phyloP scores from a whole-genome alignment of 1,139 yeast genomes.

The Saccharomyces hybrid region DNA sequence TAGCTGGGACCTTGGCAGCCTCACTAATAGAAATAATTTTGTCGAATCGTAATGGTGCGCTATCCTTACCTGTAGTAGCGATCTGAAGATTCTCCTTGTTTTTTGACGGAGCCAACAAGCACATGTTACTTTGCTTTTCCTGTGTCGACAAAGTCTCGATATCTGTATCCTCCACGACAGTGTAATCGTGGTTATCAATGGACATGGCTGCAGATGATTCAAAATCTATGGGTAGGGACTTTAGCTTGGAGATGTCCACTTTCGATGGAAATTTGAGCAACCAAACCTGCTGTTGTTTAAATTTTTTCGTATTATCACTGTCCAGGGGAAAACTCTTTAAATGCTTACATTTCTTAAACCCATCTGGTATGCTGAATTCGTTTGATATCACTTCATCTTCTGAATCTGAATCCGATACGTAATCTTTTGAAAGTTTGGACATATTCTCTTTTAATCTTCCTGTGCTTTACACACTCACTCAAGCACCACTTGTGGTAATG shows the following conservation, averaged over 20 bases:
- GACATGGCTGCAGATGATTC: constrained; percentile 37
- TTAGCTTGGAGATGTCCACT: constrained; percentile 46
- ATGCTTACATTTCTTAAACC: constrained; percentile 25
- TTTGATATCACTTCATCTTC: constrained; percentile 16
- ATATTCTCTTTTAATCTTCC: constrained; percentile 4
- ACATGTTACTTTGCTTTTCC: constrained; percentile 18
- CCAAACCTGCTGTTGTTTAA: constrained; percentile 54
- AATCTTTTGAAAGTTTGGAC: constrained; percentile 25
- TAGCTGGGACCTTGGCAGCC: constrained; percentile 52
- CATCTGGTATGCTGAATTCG: constrained; percentile 23
- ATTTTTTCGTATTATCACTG: constrained; percentile 15
- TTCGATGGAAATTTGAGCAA: constrained; percentile 63
- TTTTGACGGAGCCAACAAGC: constrained; percentile 21
- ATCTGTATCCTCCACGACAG: constrained; percentile 42
- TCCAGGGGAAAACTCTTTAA: constrained; percentile 21
- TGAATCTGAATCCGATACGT: constrained; percentile 25
- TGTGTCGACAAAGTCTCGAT: constrained; percentile 12
- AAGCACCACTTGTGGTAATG: not conserved
- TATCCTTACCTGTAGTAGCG: constrained; percentile 8
- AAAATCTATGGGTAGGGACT: constrained; percentile 50
- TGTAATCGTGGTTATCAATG: constrained; percentile 38
- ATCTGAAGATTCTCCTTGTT: constrained; percentile 18
- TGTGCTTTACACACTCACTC: not conserved
- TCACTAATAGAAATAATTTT: constrained; percentile 55
- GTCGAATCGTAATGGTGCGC: constrained; percentile 31